Percentiles rank a stretch among this genome's conserved stretches.
phyloP scores from a whole-genome alignment of 176 grass and related monocot species.

The Urochloa ruziziensis region DNA sequence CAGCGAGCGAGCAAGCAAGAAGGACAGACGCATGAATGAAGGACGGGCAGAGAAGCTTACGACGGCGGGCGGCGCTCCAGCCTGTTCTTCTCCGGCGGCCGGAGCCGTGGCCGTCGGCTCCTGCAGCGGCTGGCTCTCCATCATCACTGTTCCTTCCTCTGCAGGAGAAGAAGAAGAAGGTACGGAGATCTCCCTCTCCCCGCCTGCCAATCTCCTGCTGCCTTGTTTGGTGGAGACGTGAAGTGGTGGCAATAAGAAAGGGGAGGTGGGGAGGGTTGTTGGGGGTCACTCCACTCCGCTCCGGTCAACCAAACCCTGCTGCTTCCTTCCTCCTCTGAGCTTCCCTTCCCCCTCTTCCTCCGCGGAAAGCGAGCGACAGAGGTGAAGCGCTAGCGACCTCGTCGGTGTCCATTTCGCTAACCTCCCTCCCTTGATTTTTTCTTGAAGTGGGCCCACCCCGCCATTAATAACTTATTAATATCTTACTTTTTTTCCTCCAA shows the following conservation, averaged over 20 bases:
- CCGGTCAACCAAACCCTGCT: constrained; percentile 8
- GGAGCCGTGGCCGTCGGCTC: constrained; percentile 7
- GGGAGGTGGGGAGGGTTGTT: constrained; percentile 7
- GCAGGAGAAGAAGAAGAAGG: neutral
- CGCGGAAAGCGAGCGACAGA: neutral
- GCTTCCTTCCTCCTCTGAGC: neutral
- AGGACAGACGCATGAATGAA: neutral
- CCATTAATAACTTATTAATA: neutral
- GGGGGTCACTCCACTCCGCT: constrained; percentile 15
- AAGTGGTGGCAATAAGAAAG: constrained; percentile 11
- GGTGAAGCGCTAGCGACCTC: neutral
- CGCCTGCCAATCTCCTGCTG: neutral
- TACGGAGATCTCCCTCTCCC: constrained; percentile 20
- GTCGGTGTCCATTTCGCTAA: neutral
- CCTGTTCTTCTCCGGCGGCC: neutral
- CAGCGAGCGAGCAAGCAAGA: neutral
- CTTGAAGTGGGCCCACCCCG: neutral
- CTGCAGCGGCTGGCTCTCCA: constrained; percentile 68
- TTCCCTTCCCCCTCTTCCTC: neutral
- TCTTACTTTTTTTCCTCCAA: neutral
- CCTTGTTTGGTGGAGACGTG: constrained; percentile 7
- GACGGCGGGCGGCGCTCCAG: constrained; percentile 35
- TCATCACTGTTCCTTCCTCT: neutral
- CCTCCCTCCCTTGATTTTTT: neutral
- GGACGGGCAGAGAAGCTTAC: neutral